Conservation (phyloP, 208 protist species). For the Zelonia costaricensis region DNA sequence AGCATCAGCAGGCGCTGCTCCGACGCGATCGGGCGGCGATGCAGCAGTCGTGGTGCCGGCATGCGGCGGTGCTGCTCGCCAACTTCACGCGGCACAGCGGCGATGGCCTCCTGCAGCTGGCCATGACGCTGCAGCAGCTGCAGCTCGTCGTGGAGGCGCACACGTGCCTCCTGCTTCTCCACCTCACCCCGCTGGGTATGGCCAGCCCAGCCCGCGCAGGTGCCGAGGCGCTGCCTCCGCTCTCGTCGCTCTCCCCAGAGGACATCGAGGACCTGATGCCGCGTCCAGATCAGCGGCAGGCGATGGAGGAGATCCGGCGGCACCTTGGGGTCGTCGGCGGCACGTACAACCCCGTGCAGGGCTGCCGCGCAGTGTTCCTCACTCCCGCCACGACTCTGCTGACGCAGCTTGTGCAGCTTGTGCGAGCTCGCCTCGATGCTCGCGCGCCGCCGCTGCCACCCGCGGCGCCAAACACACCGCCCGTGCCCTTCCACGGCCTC, state of each 20-base stretch:
- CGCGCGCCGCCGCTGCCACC: constrained; percentile 18
- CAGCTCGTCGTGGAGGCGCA: constrained; percentile 63
- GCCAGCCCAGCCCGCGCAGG: constrained; percentile 19
- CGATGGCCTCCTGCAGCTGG: constrained; percentile 50
- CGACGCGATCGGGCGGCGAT: constrained; percentile 23
- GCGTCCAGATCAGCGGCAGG: constrained; percentile 40
- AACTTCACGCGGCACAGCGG: constrained; percentile 71
- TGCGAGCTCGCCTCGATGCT: constrained; percentile 39
- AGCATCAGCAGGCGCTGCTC: background rate
- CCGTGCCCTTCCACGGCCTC: constrained; percentile 45
- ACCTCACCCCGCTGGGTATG: constrained; percentile 42
- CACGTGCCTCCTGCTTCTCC: constrained; percentile 69
- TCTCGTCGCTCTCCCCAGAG: constrained; percentile 9
- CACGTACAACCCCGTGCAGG: constrained; percentile 40
- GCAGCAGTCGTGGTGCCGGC: constrained; percentile 44
- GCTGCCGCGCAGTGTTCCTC: constrained; percentile 65
- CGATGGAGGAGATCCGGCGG: constrained; percentile 52
- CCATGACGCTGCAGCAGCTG: constrained; percentile 38
- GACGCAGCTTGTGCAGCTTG: constrained; percentile 60
- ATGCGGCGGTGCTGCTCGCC: constrained; percentile 56
- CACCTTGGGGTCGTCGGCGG: constrained; percentile 69
- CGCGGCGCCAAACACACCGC: constrained; percentile 1
- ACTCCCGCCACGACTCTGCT: constrained; percentile 59
- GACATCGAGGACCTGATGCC: constrained; percentile 22
- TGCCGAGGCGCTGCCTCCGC: constrained; percentile 18